A percentile compares a stretch with the other conserved stretches of the same genome.
phyloP scores from a whole-genome alignment of 2,329 filamentous ascomycete species.

The Apiospora marii region DNA sequence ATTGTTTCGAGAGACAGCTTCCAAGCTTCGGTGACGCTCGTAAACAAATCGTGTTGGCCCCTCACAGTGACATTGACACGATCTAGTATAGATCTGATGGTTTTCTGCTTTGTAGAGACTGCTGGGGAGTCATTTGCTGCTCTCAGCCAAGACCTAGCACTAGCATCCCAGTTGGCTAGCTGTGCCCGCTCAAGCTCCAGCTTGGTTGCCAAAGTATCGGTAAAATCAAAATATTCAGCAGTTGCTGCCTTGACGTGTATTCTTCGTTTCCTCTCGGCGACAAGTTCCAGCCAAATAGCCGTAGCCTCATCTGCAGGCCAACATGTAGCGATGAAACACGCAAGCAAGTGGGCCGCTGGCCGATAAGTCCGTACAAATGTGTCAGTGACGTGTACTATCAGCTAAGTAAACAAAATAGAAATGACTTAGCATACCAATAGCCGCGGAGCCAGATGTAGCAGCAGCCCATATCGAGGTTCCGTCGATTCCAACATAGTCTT shows the following conservation, averaged over 20 bases:
- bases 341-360: constrained; percentile 41
- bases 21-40: neutral
- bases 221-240: neutral
- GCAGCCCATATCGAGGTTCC: constrained; percentile 47
- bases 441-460: constrained; percentile 42
- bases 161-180: constrained; percentile 27
- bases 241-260: constrained; percentile 20
- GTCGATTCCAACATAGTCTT: constrained; percentile 39
- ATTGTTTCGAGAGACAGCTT: neutral
- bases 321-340: constrained; percentile 41
- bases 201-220: neutral
- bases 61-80: neutral
- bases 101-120: constrained; percentile 21
- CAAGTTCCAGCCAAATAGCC: constrained; percentile 40
- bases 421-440: too few relatives aligned
- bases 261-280: constrained; percentile 31
- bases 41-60: neutral
- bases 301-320: constrained; percentile 37
- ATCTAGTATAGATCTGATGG: neutral
- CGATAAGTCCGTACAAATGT: too few relatives aligned
- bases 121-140: constrained; percentile 27
- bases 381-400: too few relatives aligned
- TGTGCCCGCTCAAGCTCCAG: constrained; percentile 24
- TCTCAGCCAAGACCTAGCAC: constrained; percentile 28
- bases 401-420: too few relatives aligned